Evolutionary conservation across 495 filamentous ascomycete genomes (phyloP), one percentile per base, ranked within the genome.

Genomic region (Trichoderma orchidacearum): DNA sequence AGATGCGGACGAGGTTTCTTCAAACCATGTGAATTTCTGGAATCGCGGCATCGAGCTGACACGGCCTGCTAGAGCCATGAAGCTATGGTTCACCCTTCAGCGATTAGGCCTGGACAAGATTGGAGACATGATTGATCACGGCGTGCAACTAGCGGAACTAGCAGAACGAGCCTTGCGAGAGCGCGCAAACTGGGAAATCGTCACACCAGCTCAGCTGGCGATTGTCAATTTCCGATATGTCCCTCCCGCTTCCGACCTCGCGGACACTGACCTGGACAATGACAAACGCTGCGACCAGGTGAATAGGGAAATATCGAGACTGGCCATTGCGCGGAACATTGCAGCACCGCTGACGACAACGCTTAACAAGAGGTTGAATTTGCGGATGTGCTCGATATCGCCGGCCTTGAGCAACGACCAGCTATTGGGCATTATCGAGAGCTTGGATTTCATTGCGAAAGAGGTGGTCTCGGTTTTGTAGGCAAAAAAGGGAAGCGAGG

Each of bases 331-430:
- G 13, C 41, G 54, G 21, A 57, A 64, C 36, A 30, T 62, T 5
- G 62, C 61, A 15, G 53, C 27, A 5, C 57, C 56, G 13, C 21
- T 63, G 7, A 63, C 63, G n/a, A 63, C 50, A 1, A 55, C 13
- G 41, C 8, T 63, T 2, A 29, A 34, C 7, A 58, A 58, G 1
- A 31, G 12, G 18, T 29, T 60, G 12, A 50, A 30, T 12, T 50
- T 65, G 25, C 63, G 63, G 11, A 63, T 65, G 29, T 65, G 63
- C 56, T 32, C 61, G n/a, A 59, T 65, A 21, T 60, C 58, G 35
- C 63, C 63, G 4, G 18, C 57, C n/a, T 25, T 56, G n/a, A 57
- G 35, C 12, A 51, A 53, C 30, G 38, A 57, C 11, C 21, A 48
- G 41, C 41, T 48, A 5, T 48, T 28, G 3, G 41, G 15, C 21